These are phyloP conservation scores for Pseudogymnoascus sp. DNA, from an alignment of 2,329 filamentous ascomycete species.

Conservation along the genomic window DNA sequence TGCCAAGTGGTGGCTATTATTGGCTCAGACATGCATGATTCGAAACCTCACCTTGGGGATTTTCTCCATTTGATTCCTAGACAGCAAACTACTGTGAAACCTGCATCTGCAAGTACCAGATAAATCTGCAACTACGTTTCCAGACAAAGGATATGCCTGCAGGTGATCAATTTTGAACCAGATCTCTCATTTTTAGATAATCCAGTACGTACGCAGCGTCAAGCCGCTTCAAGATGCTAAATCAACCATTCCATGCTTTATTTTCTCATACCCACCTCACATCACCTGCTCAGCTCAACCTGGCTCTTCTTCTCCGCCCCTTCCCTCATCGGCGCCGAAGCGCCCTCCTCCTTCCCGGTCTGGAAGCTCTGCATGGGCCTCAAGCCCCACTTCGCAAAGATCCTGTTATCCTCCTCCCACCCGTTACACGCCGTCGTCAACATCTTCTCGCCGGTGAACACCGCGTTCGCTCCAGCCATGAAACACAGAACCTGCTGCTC, in stretches of 20 bases:
- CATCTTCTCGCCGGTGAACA: conserved; percentile 95
- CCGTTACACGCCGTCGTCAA: conserved; percentile 84
- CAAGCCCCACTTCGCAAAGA: conserved; percentile 79
- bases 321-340: conserved; percentile 14
- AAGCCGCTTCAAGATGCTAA: not conserved
- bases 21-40: not conserved
- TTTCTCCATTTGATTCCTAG: not conserved
- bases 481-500: conserved; percentile 87
- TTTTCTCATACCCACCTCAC: not conserved
- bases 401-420: conserved; percentile 78
- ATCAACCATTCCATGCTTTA: not conserved
- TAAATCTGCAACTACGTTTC: not conserved
- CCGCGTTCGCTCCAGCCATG: conserved; percentile 85
- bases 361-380: conserved; percentile 57
- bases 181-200: not conserved
- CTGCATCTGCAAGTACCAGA: not conserved
- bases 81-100: not conserved
- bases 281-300: not conserved
- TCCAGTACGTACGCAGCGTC: not conserved
- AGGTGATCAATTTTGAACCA: not conserved
- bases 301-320: conserved; percentile 9
- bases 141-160: not conserved
- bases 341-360: conserved; percentile 22
- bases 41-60: not conserved
- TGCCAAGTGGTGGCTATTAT: not conserved